These are phyloP conservation scores for Stereum hirsutum DNA, from an alignment of 1,284 basidiomycete species.

Conservation along the genomic window DNA sequence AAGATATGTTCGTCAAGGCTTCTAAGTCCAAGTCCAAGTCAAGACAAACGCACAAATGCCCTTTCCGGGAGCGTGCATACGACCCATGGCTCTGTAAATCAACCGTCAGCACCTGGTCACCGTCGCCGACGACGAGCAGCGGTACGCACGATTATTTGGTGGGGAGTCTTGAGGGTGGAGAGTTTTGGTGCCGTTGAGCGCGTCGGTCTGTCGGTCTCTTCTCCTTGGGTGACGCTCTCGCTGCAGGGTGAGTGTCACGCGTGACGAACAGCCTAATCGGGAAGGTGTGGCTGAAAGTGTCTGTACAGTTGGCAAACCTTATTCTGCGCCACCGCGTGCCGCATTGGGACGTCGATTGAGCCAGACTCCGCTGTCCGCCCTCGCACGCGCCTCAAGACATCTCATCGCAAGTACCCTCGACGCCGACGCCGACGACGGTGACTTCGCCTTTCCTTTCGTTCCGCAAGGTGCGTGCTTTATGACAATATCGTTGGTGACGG, in stretches of 20 bases:
- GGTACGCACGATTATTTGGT: constrained; percentile 27
- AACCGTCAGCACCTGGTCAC: not conserved
- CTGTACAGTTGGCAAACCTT: constrained; percentile 39
- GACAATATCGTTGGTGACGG: not conserved
- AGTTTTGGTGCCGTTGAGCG: constrained; percentile 29
- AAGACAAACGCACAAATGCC: constrained; percentile 72
- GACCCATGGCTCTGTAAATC: constrained; percentile 57
- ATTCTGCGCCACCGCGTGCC: constrained; percentile 15
- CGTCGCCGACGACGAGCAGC: not conserved
- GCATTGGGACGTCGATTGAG: too few species aligned
- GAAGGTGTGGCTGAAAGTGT: constrained; percentile 22
- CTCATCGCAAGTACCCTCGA: constrained; percentile 23
- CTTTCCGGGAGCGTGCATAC: constrained; percentile 98
- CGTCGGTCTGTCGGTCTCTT: too few species aligned
- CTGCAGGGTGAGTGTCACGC: constrained; percentile 19
- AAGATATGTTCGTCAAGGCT: not conserved
- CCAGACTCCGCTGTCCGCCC: too few species aligned
- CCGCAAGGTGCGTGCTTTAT: constrained; percentile 16
- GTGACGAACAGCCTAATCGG: too few species aligned
- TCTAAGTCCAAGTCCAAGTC: not conserved
- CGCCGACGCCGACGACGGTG: constrained; percentile 28
- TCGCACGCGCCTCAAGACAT: not conserved
- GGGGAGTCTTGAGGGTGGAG: constrained; percentile 25
- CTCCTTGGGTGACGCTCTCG: too few species aligned
- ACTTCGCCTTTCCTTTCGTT: constrained; percentile 21